These are phyloP conservation scores for Leucosporidium scottii DNA, from an alignment of 768 basidiomycete species.

Conservation along the genomic window DNA sequence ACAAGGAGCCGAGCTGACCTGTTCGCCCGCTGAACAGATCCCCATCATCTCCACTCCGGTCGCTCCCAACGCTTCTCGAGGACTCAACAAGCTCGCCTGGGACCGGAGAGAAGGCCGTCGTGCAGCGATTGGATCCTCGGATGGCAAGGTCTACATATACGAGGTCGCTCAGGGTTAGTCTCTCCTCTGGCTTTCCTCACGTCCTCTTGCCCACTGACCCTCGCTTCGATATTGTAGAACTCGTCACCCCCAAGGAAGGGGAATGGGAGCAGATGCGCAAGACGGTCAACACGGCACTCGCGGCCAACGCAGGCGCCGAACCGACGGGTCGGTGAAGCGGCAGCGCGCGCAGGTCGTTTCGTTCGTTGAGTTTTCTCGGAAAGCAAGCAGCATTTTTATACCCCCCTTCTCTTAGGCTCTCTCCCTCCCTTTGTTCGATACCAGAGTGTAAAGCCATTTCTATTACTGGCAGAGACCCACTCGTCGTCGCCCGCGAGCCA, in stretches of 20 bases:
- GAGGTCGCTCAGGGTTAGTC: conserved; percentile 52
- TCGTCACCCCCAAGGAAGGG: conserved; percentile 20
- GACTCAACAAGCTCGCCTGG: conserved; percentile 94
- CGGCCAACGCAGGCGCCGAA: too few species aligned
- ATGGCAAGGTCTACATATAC: conserved; percentile 87
- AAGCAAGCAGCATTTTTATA: too few species aligned
- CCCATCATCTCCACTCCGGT: conserved; percentile 81
- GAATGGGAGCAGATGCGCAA: conserved; percentile 33
- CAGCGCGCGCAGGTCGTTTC: too few species aligned
- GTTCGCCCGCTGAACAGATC: conserved; percentile 52
- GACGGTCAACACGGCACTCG: not conserved
- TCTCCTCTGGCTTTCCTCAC: not conserved
- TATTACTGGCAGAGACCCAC: too few species aligned
- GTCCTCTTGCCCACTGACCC: too few species aligned
- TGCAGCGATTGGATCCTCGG: conserved; percentile 81
- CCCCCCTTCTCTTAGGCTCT: too few species aligned
- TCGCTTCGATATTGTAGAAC: conserved; percentile 10
- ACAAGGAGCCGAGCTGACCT: not conserved
- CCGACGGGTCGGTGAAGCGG: too few species aligned
- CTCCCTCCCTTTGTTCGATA: too few species aligned
- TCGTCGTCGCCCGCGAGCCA: too few species aligned
- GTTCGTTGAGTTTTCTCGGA: too few species aligned
- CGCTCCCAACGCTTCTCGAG: conserved; percentile 52
- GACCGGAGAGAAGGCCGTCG: conserved; percentile 86
- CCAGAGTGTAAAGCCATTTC: too few species aligned